Evolutionary conservation across 371 early-diverging fungal genomes (phyloP).

Genomic region (Thermomucor indicae-seudaticae): DNA sequence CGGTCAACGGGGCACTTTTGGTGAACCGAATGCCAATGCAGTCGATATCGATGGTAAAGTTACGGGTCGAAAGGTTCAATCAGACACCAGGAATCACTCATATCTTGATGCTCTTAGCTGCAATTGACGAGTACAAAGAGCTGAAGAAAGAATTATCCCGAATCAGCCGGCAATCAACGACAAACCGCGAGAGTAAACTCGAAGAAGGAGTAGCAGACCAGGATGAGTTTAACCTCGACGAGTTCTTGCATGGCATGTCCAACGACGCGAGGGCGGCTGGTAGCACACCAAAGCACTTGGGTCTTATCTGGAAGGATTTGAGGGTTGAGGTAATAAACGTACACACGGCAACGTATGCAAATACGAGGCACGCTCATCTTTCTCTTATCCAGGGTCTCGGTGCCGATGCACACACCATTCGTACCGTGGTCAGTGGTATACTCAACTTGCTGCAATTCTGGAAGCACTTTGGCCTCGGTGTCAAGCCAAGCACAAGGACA

Average conservation of each 20-base stretch:
- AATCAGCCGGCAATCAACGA: conserved; percentile 16
- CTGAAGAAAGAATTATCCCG: conserved; percentile 26
- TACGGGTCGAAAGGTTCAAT: not conserved
- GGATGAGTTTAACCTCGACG: conserved; percentile 12
- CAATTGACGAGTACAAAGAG: conserved; percentile 29
- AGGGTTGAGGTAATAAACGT: conserved; percentile 27
- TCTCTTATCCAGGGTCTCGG: conserved; percentile 35
- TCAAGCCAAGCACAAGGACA: conserved; percentile 5
- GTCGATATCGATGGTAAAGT: conserved; percentile 11
- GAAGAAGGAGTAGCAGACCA: conserved; percentile 11
- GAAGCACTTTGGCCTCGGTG: conserved; percentile 20
- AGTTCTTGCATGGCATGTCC: conserved; percentile 7
- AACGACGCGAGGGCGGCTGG: conserved; percentile 8
- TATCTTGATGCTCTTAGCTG: conserved; percentile 15
- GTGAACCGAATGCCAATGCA: conserved; percentile 13
- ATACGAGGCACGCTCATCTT: too few relatives aligned
- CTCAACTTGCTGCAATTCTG: conserved; percentile 14
- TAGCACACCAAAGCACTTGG: conserved; percentile 20
- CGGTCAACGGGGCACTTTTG: conserved; percentile 7
- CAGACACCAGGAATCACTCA: not conserved
- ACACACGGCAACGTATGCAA: too few relatives aligned
- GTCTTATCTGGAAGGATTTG: conserved; percentile 27
- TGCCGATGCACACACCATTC: conserved; percentile 38
- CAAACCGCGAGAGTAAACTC: conserved; percentile 3
- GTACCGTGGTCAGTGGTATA: conserved; percentile 17